Base-by-base conservation (phyloP, 495 filamentous ascomycete genomes). In the Aspergillus campestris region DNA sequence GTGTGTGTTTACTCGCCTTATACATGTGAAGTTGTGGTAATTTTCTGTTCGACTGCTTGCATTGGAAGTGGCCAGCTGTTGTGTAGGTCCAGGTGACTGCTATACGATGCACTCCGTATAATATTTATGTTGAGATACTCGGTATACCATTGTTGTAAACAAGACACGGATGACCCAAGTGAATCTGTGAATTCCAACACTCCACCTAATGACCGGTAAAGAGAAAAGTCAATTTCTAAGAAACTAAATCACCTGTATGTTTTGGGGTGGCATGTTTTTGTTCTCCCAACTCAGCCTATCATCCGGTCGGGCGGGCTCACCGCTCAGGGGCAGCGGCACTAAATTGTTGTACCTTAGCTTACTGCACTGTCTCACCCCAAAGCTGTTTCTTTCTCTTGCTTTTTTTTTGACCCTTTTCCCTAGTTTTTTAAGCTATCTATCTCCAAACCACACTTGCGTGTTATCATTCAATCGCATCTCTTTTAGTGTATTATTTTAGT, bases 281-380 rank as follows among this genome's bases (percentile, higher is more conserved):
- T 44, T 50, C 48, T 24, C 40, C 37, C 35, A 30, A 8, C 29
- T 33, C 31, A 27, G 33, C 41, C 44, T 33, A 14, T 38, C 10
- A 30, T 57, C 51, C 54, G 49, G 49, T 52, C 49, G 51, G 40
- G 50, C 50, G 42, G 32, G 42, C 56, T 64, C 59, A 66, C 64
- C 66, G 62, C 61, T 60, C 51, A 37, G 57, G 51, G 24, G 13
- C 44, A 52, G 52, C 56, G 43, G 53, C 55, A 59, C 56, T 65
- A 61, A 60, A 50, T 41, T 41, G 44, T 49, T 48, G 58, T 41
- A 47, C 44, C 49, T 36, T n/a, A 52, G 49, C 49, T 42, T 32
- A 34, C 29, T 48, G 34, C 29, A 12, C 38, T 42, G 44, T 55
- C 44, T 42, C 42, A 42, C 45, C 31, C 44, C 39, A 27, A 14